A percentile compares a stretch with the other conserved stretches of the same genome.
phyloP scores from a whole-genome alignment of 169 alveolate species.

The Plasmodium ovale region DNA sequence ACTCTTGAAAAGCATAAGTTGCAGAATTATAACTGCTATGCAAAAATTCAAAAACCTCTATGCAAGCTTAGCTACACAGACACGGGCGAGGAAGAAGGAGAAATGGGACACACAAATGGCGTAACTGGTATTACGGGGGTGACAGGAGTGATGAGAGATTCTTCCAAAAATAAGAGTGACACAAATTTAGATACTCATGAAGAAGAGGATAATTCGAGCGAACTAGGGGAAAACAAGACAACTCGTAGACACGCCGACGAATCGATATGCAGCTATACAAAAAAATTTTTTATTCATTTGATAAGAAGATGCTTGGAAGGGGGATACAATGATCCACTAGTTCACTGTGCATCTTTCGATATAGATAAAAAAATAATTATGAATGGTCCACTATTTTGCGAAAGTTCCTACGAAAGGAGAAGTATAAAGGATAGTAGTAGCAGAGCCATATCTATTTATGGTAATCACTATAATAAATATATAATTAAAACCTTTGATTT shows the following conservation, averaged over 20 bases:
- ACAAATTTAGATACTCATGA: not conserved
- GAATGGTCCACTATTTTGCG: slow-evolving; percentile 41
- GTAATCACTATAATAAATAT: slow-evolving; percentile 13
- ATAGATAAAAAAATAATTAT: slow-evolving; percentile 32
- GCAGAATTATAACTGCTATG: slow-evolving; percentile 31
- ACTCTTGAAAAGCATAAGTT: slow-evolving; percentile 25
- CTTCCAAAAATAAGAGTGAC: not conserved
- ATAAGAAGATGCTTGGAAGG: slow-evolving; percentile 9
- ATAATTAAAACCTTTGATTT: slow-evolving; percentile 31
- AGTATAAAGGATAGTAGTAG: not conserved
- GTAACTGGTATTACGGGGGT: not conserved
- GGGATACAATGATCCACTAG: not conserved
- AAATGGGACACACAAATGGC: not conserved
- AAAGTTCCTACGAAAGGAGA: slow-evolving; percentile 46
- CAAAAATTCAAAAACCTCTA: slow-evolving; percentile 28
- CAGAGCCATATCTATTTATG: slow-evolving; percentile 16
- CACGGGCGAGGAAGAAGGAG: not conserved
- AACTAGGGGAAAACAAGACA: not conserved
- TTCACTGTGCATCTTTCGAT: slow-evolving; percentile 52
- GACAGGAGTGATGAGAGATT: not conserved
- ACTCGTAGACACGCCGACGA: not conserved
- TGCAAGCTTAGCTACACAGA: slow-evolving; percentile 31
- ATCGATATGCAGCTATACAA: not conserved
- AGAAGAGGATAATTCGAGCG: not conserved
- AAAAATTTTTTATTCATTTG: slow-evolving; percentile 8